Conservation (phyloP, 2,329 filamentous ascomycete species). For the Ophiostoma piceae region DNA sequence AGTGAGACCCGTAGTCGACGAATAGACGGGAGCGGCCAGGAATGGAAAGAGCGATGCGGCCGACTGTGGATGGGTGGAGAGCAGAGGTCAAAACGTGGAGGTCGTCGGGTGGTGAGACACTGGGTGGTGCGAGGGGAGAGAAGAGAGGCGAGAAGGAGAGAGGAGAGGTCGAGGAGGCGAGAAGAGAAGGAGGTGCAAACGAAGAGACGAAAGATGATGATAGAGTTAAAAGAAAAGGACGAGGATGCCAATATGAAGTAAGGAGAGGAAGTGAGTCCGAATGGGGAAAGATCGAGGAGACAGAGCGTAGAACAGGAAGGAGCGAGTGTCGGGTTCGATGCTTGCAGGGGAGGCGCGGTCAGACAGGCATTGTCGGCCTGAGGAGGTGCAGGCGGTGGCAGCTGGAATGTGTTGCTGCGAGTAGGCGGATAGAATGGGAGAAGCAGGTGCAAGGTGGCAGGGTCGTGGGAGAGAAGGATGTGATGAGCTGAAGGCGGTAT, state of each 20-base stretch:
- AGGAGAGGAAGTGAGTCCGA: too few species aligned
- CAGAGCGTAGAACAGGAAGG: not conserved
- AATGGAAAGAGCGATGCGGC: conserved; percentile 6
- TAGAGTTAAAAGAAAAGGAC: not conserved
- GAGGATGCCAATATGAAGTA: not conserved
- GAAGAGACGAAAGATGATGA: not conserved
- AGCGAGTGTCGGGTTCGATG: not conserved
- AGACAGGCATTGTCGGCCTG: not conserved
- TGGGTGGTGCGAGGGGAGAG: not conserved
- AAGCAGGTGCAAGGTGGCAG: not conserved
- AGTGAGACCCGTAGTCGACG: conserved; percentile 1
- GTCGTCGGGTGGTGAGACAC: conserved; percentile 16
- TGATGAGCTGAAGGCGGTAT: not conserved
- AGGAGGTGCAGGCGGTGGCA: not conserved
- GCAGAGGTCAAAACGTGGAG: conserved; percentile 2
- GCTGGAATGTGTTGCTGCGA: conserved; percentile 8
- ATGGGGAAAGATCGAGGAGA: not conserved
- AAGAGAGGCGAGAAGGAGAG: not conserved
- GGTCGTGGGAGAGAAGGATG: not conserved
- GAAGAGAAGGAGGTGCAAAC: not conserved
- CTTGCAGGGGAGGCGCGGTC: conserved; percentile 12
- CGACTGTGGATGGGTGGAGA: conserved; percentile 15
- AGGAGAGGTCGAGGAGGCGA: not conserved
- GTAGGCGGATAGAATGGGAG: not conserved
- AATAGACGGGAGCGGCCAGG: conserved; percentile 6